These are phyloP conservation scores for Grosmannia clavigera DNA, from an alignment of 2,329 filamentous ascomycete genomes.

Conservation along the genomic window DNA sequence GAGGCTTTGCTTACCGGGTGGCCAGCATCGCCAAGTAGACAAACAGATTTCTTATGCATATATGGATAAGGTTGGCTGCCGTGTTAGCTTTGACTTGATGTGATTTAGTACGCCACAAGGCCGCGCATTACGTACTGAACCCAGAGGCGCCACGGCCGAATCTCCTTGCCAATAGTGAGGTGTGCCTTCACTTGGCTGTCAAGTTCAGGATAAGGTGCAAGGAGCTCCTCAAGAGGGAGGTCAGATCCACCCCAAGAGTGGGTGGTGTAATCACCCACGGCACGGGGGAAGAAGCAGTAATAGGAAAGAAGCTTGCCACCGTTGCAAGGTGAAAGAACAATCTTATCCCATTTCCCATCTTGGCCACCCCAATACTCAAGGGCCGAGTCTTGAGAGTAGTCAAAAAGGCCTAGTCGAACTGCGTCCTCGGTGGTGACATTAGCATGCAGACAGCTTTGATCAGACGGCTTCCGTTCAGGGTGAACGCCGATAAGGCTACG, in stretches of 20 bases:
- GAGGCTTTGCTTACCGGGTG: constrained; percentile 31
- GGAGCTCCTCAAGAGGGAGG: constrained; percentile 37
- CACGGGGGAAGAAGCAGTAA: constrained; percentile 57
- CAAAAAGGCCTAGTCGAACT: constrained; percentile 44
- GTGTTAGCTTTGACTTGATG: background rate
- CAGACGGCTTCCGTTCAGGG: constrained; percentile 45
- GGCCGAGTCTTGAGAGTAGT: constrained; percentile 48
- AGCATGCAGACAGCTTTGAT: constrained; percentile 50
- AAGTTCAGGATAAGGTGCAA: constrained; percentile 47
- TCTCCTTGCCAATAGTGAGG: constrained; percentile 46
- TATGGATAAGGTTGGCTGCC: constrained; percentile 40
- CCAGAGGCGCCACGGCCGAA: constrained; percentile 52
- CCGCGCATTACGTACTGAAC: constrained; percentile 3
- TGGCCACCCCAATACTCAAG: constrained; percentile 62
- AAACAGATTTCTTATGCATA: constrained; percentile 32
- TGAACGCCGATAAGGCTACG: constrained; percentile 50
- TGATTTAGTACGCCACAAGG: background rate
- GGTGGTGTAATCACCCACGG: constrained; percentile 45
- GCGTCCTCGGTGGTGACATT: constrained; percentile 53
- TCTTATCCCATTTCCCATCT: constrained; percentile 45
- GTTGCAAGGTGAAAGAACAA: constrained; percentile 58
- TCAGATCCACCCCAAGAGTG: constrained; percentile 34
- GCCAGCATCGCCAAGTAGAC: constrained; percentile 52
- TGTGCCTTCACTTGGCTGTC: constrained; percentile 45
- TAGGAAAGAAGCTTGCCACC: constrained; percentile 40